These are phyloP conservation scores for Thoreauomyces humboldtii DNA, from an alignment of 192 early-diverging fungal species.

Conservation along the genomic window DNA sequence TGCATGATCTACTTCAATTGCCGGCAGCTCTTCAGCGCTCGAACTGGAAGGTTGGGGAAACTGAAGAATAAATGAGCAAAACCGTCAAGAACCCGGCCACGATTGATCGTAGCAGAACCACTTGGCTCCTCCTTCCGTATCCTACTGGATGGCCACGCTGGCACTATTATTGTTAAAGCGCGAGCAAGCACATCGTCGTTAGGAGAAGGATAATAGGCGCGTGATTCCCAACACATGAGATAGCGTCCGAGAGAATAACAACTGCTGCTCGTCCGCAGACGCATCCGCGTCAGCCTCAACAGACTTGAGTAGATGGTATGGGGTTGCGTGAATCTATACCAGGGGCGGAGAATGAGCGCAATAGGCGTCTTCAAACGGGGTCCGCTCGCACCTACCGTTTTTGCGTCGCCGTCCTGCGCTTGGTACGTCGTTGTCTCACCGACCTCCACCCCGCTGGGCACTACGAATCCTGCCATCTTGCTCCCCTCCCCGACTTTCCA, in stretches of 20 bases:
- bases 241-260: slow-evolving; percentile 30
- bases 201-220: slow-evolving; percentile 34
- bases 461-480: slow-evolving; percentile 19
- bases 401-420: slow-evolving; percentile 16
- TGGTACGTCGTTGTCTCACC: slow-evolving; percentile 38
- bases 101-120: too few species aligned
- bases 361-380: not conserved
- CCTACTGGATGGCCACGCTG: too few species aligned
- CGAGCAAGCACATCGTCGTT: not conserved
- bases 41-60: too few species aligned
- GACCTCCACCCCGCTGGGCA: slow-evolving; percentile 29
- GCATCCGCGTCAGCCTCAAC: slow-evolving; percentile 2
- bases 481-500: slow-evolving; percentile 15
- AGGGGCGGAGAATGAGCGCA: not conserved
- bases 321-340: slow-evolving; percentile 27
- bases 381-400: slow-evolving; percentile 9
- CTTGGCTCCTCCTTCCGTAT: too few species aligned
- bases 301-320: slow-evolving; percentile 26
- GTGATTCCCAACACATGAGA: slow-evolving; percentile 27
- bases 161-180: too few species aligned
- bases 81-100: too few species aligned
- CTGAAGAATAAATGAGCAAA: too few species aligned
- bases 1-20: slow-evolving; percentile 75
- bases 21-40: slow-evolving; percentile 34
- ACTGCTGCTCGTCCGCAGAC: slow-evolving; percentile 1